Percentiles rank a stretch among this genome's conserved stretches.
phyloP scores from a whole-genome alignment of 2,329 filamentous ascomycete species.

The Hypoxylon sp. region DNA sequence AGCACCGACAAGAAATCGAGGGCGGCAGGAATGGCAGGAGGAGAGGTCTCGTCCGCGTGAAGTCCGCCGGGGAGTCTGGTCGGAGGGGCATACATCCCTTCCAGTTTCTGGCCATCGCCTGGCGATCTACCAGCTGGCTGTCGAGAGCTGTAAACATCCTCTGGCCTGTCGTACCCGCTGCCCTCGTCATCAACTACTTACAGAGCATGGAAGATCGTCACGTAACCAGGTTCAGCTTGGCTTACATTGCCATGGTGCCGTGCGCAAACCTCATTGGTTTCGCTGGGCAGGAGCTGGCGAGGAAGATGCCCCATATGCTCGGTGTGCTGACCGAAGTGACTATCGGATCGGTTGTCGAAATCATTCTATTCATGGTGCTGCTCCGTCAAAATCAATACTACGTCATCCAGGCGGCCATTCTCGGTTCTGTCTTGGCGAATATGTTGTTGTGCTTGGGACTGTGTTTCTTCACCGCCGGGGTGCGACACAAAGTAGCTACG shows the following conservation, averaged over 20 bases:
- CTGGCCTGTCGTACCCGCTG: slow-evolving; percentile 80
- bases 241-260: slow-evolving; percentile 82
- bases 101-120: slow-evolving; percentile 73
- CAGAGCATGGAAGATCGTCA: slow-evolving; percentile 55
- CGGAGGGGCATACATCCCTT: slow-evolving; percentile 72
- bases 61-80: slow-evolving; percentile 72
- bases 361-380: slow-evolving; percentile 84
- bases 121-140: slow-evolving; percentile 70
- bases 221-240: slow-evolving; percentile 74
- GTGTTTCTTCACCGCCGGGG: slow-evolving; percentile 82
- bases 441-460: slow-evolving; percentile 82
- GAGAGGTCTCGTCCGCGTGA: slow-evolving; percentile 47
- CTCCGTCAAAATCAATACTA: slow-evolving; percentile 67
- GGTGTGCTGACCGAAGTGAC: slow-evolving; percentile 72
- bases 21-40: slow-evolving; percentile 33
- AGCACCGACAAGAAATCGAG: slow-evolving; percentile 42
- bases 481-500: slow-evolving; percentile 73
- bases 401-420: slow-evolving; percentile 86
- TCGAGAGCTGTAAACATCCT: slow-evolving; percentile 76
- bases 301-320: slow-evolving; percentile 80
- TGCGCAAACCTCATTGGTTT: slow-evolving; percentile 82
- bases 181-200: slow-evolving; percentile 70
- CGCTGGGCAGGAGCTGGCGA: slow-evolving; percentile 76
- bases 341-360: slow-evolving; percentile 81
- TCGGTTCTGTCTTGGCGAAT: slow-evolving; percentile 86